These are phyloP conservation scores for Cytospora paraplurivora DNA, from an alignment of 2,329 filamentous ascomycete genomes.

Conservation along the genomic window DNA sequence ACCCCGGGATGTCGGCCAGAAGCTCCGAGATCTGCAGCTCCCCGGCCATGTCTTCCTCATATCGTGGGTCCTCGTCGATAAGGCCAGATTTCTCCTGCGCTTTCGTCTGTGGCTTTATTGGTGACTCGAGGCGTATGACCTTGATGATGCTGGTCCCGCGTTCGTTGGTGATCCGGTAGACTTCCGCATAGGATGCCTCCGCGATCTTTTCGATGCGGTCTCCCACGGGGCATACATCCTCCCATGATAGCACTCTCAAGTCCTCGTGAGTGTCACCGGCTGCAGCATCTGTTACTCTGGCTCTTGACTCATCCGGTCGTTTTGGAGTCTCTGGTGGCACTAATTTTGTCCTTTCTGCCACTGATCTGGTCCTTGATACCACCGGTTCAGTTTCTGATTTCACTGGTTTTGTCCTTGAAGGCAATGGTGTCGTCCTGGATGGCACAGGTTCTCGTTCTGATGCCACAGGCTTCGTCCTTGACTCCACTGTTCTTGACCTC, in stretches of 20 bases:
- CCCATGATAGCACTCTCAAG: slow-evolving; percentile 52
- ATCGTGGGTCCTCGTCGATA: slow-evolving; percentile 61
- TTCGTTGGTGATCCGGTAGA: slow-evolving; percentile 63
- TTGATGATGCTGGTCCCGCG: slow-evolving; percentile 67
- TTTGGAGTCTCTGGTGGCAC: slow-evolving; percentile 18
- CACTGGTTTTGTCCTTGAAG: too few species aligned
- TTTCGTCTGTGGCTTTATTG: slow-evolving; percentile 60
- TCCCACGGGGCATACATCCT: slow-evolving; percentile 56
- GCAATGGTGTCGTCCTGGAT: too few species aligned
- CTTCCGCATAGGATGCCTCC: slow-evolving; percentile 67
- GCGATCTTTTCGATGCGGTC: slow-evolving; percentile 64
- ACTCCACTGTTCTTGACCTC: too few species aligned
- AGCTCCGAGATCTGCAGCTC: slow-evolving; percentile 66
- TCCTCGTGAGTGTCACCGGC: neutral
- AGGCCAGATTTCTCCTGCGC: slow-evolving; percentile 55
- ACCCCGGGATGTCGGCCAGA: slow-evolving; percentile 65
- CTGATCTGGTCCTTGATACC: too few species aligned
- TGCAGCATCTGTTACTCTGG: neutral
- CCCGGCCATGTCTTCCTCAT: slow-evolving; percentile 56
- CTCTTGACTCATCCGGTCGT: neutral
- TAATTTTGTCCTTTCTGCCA: too few species aligned
- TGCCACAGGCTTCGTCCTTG: too few species aligned
- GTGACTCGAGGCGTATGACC: slow-evolving; percentile 60
- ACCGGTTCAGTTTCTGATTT: too few species aligned
- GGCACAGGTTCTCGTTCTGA: too few species aligned